Base-by-base conservation (phyloP, 495 filamentous ascomycete genomes). In the Polyplosphaeria fusca region DNA sequence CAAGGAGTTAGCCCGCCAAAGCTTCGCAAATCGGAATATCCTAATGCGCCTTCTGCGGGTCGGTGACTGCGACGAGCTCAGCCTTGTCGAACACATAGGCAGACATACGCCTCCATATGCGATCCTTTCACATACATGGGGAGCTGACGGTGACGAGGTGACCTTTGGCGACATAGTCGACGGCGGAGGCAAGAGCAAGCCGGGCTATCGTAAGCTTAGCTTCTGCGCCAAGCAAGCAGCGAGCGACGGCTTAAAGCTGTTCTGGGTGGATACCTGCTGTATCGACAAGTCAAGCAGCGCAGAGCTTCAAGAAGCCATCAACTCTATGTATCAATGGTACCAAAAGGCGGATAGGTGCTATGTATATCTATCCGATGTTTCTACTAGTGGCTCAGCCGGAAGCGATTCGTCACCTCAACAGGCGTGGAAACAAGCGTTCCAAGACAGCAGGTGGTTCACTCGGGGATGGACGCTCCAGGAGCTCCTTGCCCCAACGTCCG, bases 81-180 rank as follows among this genome's bases (percentile, higher is more conserved):
- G 53, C 49, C 26, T 60, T 60, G 26, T 27, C 49, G 49, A 60
- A 60, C 42, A 28, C 38, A 60, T 41, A 4, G 47, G 48, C 42
- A 22, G 42, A 38, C 12, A 38, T 54, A 41, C 54, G 11, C 56
- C 56, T 47, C 20, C 56, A 28, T 60, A 60, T 32, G 49, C 56
- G 24, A 60, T 60, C 51, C 55, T 58, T 16, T 58, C 55, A 30
- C 47, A 58, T 42, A 58, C 30, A 37, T 52, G 19, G 39, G 39
- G 39, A 20, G 18, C 9, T 5, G 18, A 42, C 9, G 18, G 20
- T 5, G 18, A 42, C 9, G 39, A 42, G 39, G 39, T 42, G 5
- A 42, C 19, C 18, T 42, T 42, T 19, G 5, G 20, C 9, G 39
- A 42, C 39, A 42, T 42, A 42, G 39, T 11, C 9, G 19, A 7